Percentiles rank a stretch among this genome's conserved stretches.
Evolutionary conservation across 352 stramenopile genomes (phyloP).

Genomic region (Phytophthora brassicae): DNA sequence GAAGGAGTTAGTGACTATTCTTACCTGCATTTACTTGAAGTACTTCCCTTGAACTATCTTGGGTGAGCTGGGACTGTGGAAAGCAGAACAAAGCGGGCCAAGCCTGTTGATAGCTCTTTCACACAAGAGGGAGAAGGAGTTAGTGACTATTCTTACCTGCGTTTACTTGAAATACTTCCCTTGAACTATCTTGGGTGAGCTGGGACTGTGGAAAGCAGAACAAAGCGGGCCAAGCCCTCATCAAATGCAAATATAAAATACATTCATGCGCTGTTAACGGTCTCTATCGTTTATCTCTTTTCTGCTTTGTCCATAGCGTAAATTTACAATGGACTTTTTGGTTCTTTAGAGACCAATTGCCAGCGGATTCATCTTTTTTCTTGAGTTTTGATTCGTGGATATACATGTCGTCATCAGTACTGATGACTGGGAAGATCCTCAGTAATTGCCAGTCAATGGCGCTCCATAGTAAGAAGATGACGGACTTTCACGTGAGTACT

Average conservation of each 20-base stretch:
- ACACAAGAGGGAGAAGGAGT: no score
- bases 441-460: slow-evolving; percentile 25
- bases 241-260: slow-evolving; percentile 40
- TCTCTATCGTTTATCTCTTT: slow-evolving; percentile 10
- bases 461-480: slow-evolving; percentile 32
- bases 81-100: slow-evolving; percentile 1
- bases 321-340: slow-evolving; percentile 22
- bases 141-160: background rate
- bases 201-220: background rate
- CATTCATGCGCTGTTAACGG: slow-evolving; percentile 32
- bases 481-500: slow-evolving; percentile 38
- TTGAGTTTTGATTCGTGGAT: background rate
- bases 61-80: background rate
- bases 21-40: background rate
- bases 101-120: no score
- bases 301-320: slow-evolving; percentile 17
- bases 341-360: slow-evolving; percentile 15
- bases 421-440: background rate
- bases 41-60: background rate
- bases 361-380: slow-evolving; percentile 11
- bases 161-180: background rate
- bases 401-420: background rate
- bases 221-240: slow-evolving; percentile 14
- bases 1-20: no score
- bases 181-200: background rate